Evolutionary conservation across 169 alveolate species (phyloP).

Genomic region (Eimeria zaria): DNA sequence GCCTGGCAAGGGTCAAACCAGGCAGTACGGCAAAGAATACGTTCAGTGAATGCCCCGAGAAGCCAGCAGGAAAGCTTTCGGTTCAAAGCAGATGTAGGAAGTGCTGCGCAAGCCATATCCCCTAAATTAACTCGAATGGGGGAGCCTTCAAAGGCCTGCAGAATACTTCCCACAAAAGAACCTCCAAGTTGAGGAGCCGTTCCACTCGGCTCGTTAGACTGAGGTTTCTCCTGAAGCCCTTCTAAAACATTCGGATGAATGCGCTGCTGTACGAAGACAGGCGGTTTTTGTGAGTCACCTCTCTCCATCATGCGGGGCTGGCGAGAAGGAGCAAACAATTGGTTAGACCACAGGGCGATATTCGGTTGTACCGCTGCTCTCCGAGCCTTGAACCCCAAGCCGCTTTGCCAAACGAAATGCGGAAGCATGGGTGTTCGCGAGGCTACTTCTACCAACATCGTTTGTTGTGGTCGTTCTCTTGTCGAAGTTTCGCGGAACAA

Average conservation of each 20-base stretch:
- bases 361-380: slow-evolving; percentile 8
- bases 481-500: slow-evolving; percentile 44
- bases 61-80: slow-evolving; percentile 72
- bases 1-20: slow-evolving; percentile 79
- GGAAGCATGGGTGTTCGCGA: slow-evolving; percentile 49
- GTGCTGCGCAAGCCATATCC: slow-evolving; percentile 74
- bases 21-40: slow-evolving; percentile 75
- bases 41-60: slow-evolving; percentile 72
- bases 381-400: slow-evolving; percentile 15
- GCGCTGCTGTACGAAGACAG: slow-evolving; percentile 6
- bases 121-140: slow-evolving; percentile 58
- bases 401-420: slow-evolving; percentile 33
- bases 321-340: background rate
- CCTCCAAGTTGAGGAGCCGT: slow-evolving; percentile 60
- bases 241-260: background rate
- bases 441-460: slow-evolving; percentile 68
- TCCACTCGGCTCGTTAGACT: background rate
- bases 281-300: slow-evolving; percentile 35
- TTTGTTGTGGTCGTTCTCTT: slow-evolving; percentile 10
- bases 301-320: slow-evolving; percentile 11
- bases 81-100: slow-evolving; percentile 63
- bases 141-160: slow-evolving; percentile 59
- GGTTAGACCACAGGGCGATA: slow-evolving; percentile 39
- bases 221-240: slow-evolving; percentile 39
- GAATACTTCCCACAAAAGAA: slow-evolving; percentile 28